These are phyloP conservation scores for Candida railenensis DNA, from an alignment of 805 yeast genomes.

Conservation along the genomic window DNA sequence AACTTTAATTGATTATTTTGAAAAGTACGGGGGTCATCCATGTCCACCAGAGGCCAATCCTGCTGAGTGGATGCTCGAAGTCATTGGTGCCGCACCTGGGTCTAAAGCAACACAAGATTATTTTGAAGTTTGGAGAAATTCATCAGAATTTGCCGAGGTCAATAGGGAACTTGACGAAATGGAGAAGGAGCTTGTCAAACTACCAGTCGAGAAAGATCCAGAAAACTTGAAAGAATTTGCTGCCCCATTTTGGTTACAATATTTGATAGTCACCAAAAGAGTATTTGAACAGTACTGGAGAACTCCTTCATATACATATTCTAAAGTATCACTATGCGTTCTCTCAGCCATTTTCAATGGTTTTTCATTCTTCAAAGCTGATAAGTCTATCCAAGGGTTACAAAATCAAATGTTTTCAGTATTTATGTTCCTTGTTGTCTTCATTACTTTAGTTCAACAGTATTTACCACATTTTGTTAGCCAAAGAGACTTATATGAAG, in stretches of 20 bases:
- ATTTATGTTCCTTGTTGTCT: slow-evolving; percentile 63
- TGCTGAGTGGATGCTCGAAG: slow-evolving; percentile 44
- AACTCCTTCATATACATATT: slow-evolving; percentile 37
- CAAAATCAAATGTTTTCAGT: slow-evolving; percentile 73
- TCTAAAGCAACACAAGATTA: slow-evolving; percentile 25
- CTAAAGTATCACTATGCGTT: slow-evolving; percentile 45
- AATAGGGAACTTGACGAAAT: slow-evolving; percentile 15
- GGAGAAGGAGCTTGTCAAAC: slow-evolving; percentile 19
- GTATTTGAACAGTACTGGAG: slow-evolving; percentile 39
- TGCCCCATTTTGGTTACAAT: slow-evolving; percentile 19
- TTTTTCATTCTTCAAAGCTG: slow-evolving; percentile 61
- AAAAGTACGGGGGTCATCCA: slow-evolving; percentile 58
- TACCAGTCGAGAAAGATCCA: slow-evolving; percentile 15
- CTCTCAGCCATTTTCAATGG: slow-evolving; percentile 63
- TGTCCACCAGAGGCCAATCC: slow-evolving; percentile 76
- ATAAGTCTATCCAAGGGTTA: slow-evolving; percentile 24
- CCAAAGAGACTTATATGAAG: slow-evolving; percentile 69
- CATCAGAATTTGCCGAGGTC: slow-evolving; percentile 15
- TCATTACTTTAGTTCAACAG: slow-evolving; percentile 60
- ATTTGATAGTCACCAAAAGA: slow-evolving; percentile 24
- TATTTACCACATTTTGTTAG: slow-evolving; percentile 52
- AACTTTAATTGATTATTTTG: slow-evolving; percentile 64
- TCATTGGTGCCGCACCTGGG: slow-evolving; percentile 31
- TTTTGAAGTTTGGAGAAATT: slow-evolving; percentile 22
- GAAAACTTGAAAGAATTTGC: slow-evolving; percentile 15